Percentiles rank a stretch among this genome's conserved stretches.
Evolutionary conservation across 805 yeast species (phyloP).

Genomic region (Deakozyma indianensis): DNA sequence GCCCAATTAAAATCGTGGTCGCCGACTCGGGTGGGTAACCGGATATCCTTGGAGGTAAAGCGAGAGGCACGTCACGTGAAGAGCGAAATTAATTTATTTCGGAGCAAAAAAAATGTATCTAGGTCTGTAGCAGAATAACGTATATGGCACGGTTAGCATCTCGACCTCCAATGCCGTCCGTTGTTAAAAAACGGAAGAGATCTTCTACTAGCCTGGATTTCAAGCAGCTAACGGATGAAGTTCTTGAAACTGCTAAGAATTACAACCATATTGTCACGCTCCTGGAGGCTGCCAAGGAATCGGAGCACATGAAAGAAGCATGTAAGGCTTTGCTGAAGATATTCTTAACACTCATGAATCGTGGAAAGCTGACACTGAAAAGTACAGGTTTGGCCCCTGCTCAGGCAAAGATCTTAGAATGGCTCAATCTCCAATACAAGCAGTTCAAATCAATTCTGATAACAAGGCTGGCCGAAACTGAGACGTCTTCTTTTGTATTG

Average conservation of each 20-base stretch:
- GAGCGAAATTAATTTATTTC: too few relatives aligned
- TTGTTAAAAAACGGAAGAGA: neutral
- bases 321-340: slow-evolving; percentile 27
- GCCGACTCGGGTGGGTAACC: neutral
- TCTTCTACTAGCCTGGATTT: slow-evolving; percentile 2
- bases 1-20: slow-evolving; percentile 1
- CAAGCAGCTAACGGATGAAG: slow-evolving; percentile 12
- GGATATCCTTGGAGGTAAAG: neutral
- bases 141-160: neutral
- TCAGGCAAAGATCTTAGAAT: slow-evolving; percentile 35
- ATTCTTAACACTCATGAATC: slow-evolving; percentile 34
- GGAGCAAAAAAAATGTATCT: too few relatives aligned
- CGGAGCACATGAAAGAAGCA: slow-evolving; percentile 11
- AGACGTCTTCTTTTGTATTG: slow-evolving; percentile 12
- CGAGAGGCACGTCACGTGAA: too few relatives aligned
- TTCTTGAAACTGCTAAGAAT: slow-evolving; percentile 31
- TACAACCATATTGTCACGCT: slow-evolving; percentile 42
- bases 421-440: slow-evolving; percentile 50
- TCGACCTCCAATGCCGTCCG: neutral
- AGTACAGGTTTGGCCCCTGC: slow-evolving; percentile 26
- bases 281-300: slow-evolving; percentile 24
- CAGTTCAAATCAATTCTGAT: slow-evolving; percentile 32
- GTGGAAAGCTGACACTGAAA: slow-evolving; percentile 24
- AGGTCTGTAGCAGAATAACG: too few relatives aligned
- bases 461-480: slow-evolving; percentile 5